phyloP scores from a whole-genome alignment of 2,329 filamentous ascomycete genomes.

The Parastagonospora nodorum region DNA sequence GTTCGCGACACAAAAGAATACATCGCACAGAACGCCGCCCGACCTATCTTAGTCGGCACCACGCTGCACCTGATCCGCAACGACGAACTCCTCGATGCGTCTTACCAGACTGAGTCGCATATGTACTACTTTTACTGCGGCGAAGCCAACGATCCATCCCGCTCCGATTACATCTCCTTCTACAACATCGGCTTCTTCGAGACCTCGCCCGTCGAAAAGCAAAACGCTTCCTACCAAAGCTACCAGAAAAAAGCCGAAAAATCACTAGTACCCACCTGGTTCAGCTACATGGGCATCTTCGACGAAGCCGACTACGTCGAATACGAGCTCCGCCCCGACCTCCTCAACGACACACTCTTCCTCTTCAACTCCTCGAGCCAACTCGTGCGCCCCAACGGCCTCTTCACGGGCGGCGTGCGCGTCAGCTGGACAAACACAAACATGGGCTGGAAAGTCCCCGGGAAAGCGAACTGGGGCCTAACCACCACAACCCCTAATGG shows the following conservation, averaged over 20 bases:
- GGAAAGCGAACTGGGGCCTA: constrained; percentile 5
- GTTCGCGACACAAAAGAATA: constrained; percentile 18
- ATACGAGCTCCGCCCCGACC: constrained; percentile 4
- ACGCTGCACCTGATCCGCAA: not conserved
- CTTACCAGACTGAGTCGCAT: constrained; percentile 1
- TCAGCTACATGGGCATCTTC: constrained; percentile 2
- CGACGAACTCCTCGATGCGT: not conserved
- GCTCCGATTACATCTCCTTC: constrained; percentile 9
- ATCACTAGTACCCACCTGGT: constrained; percentile 4
- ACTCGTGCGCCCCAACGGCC: not conserved
- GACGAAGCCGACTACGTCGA: constrained; percentile 4
- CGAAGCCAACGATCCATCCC: constrained; percentile 1
- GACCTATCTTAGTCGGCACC: constrained; percentile 12
- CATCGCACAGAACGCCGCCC: constrained; percentile 6
- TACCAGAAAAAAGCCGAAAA: not conserved
- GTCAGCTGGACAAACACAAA: constrained; percentile 6
- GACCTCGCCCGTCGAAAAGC: constrained; percentile 2
- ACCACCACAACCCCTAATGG: constrained; percentile 2
- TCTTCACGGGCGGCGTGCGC: constrained; percentile 3
- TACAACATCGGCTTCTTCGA: not conserved
- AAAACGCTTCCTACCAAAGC: not conserved
- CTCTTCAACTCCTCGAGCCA: constrained; percentile 4
- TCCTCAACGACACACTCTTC: constrained; percentile 8
- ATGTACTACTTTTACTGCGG: constrained; percentile 7
- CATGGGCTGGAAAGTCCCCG: constrained; percentile 1